Evolutionary conservation across 176 grass and related monocot species (phyloP), one percentile per base, ranked within the genome.

Genomic region (Raddia distichophylla): DNA sequence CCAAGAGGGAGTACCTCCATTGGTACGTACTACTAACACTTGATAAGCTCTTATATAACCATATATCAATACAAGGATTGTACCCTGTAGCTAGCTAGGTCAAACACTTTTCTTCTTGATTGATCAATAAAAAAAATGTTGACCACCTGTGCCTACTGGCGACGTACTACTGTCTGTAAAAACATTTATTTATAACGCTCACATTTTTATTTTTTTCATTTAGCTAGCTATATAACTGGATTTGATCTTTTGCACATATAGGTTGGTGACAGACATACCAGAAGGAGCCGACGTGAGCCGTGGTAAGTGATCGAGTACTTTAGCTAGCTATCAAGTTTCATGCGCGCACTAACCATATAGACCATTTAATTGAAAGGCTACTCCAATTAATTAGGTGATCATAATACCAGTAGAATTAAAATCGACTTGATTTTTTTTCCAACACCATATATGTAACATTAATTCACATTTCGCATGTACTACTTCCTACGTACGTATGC

Each of bases 201-300:
- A 0, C 22, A 5, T 40, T 40, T 40, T 40, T 40, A 3, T 40
- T 40, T 5, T 5, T 5, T 5, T 40, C 37, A 40, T 40, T 5
- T 40, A 40, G 37, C 37, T 61, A 10, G 27, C 5, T 60, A 52
- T 7, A 18, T 75, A 48, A 56, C 59, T 77, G 2, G 8, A 53
- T 45, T 71, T 1, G 4, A 15, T 57, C n/a, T 49, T 6, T 16
- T 85, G 10, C 1, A 47, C 20, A 2, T 52, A 52, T 82, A 97
- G 94, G 94, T 59, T 97, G 80, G 94, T 97, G 51, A 92, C 91
- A 10, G 94, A 97, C 62, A 88, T 97, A 81, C 94, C 94, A 13
- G 94, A 87, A 82, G 78, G 91, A 76, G 72, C 76, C 48, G 82
- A 82, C 75, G 82, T 80, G 4, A 94, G 51, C 46, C 83, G 50